These are phyloP conservation scores for Kockiozyma suomiensis DNA, from an alignment of 805 yeast species.

Conservation along the genomic window DNA sequence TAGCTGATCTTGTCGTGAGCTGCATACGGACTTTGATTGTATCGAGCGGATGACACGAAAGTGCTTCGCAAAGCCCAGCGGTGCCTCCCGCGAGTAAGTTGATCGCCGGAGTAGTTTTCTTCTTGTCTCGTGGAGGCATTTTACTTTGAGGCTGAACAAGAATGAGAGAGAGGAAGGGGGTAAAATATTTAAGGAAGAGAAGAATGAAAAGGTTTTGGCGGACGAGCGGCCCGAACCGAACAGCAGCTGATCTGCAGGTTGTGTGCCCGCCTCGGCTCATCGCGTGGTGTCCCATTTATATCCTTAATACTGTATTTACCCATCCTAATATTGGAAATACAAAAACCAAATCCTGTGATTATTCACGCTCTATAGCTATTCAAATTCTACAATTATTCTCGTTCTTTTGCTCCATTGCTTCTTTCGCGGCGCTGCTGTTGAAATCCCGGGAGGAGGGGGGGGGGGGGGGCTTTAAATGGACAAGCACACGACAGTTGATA, in stretches of 20 bases:
- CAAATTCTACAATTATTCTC: too few relatives aligned
- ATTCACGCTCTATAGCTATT: too few relatives aligned
- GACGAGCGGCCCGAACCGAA: constrained; percentile 5
- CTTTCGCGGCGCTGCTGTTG: too few relatives aligned
- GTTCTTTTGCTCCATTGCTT: too few relatives aligned
- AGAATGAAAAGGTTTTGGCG: background rate
- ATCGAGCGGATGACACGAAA: constrained; percentile 96
- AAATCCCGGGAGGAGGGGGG: too few relatives aligned
- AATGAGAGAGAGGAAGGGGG: too few relatives aligned
- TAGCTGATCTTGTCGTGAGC: constrained; percentile 63
- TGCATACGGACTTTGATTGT: constrained; percentile 98
- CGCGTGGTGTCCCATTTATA: too few relatives aligned
- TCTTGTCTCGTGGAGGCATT: constrained; percentile 23
- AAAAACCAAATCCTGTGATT: too few relatives aligned
- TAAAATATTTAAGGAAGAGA: background rate
- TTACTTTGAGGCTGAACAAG: background rate
- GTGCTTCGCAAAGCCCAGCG: constrained; percentile 95
- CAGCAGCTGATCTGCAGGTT: constrained; percentile 4
- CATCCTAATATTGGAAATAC: too few relatives aligned
- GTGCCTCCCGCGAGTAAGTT: constrained; percentile 78
- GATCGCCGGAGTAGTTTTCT: constrained; percentile 36
- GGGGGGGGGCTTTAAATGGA: too few relatives aligned
- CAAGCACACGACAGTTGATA: too few relatives aligned
- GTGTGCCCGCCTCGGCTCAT: background rate
- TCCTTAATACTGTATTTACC: too few relatives aligned